These are phyloP conservation scores for Scleromitrula shiraiana DNA, from an alignment of 2,329 filamentous ascomycete species.

Conservation along the genomic window DNA sequence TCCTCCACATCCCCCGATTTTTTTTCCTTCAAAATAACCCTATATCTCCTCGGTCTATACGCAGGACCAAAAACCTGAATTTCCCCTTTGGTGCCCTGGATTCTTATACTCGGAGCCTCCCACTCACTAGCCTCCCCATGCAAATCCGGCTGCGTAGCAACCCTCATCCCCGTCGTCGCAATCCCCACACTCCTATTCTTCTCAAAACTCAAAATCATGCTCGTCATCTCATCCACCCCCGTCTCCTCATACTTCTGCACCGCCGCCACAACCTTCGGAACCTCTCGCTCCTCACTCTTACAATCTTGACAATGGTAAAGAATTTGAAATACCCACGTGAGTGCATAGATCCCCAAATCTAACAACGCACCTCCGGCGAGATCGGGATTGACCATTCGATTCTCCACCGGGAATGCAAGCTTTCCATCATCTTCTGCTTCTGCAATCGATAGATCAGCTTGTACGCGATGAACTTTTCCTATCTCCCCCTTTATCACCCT, in stretches of 20 bases:
- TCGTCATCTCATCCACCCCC: conserved; percentile 55
- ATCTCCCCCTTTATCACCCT: conserved; percentile 32
- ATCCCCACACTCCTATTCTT: conserved; percentile 52
- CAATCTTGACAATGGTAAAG: conserved; percentile 55
- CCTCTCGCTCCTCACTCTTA: conserved; percentile 28
- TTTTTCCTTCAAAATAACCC: conserved; percentile 38
- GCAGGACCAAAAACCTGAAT: conserved; percentile 54
- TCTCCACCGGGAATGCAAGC: conserved; percentile 33
- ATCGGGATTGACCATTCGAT: conserved; percentile 62
- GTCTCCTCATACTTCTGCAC: conserved; percentile 52
- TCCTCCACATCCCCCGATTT: conserved; percentile 22
- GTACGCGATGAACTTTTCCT: conserved; percentile 38
- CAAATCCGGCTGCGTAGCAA: conserved; percentile 41
- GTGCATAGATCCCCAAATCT: conserved; percentile 61
- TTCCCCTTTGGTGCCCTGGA: conserved; percentile 59
- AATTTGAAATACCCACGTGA: conserved; percentile 65
- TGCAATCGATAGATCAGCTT: conserved; percentile 36
- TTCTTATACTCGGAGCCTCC: conserved; percentile 48
- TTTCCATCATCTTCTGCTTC: conserved; percentile 44
- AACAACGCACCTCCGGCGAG: conserved; percentile 60
- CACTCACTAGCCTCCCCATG: conserved; percentile 38
- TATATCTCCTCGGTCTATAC: conserved; percentile 46
- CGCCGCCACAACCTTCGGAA: conserved; percentile 48
- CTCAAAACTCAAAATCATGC: conserved; percentile 55
- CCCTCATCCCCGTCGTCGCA: conserved; percentile 44